Base-by-base conservation (phyloP, 2,329 filamentous ascomycete species). In the Sporothrix pseudoabietina region DNA sequence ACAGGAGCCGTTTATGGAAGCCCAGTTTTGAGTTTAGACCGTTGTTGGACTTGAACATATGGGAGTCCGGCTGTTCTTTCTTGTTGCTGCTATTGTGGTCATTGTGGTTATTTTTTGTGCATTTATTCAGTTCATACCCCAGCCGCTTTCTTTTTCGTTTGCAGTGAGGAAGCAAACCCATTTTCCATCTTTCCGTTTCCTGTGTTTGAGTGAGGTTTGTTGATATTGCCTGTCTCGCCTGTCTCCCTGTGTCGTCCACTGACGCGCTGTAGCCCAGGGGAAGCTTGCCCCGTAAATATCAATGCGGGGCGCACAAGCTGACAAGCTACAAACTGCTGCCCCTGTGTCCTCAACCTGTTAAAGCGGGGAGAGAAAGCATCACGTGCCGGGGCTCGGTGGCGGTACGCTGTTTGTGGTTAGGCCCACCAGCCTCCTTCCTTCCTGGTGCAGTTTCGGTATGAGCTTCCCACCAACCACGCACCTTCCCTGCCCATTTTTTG, bases 381-480 rank as follows among this genome's bases (percentile, higher is more conserved):
- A 71, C 69, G 69, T 71, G 69, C 16, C 19, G 68, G 52, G 26
- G 65, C 8, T 57, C 39, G 39, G 69, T 71, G 52, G 69, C 52
- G 68, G 69, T 9, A 57, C 39, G 54, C 69, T 71, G 54, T 49
- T 71, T 59, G 69, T 30, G 69, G 69, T 22, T 71, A 71, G 69
- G 44, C 52, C 30, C n/a, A 35, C 69, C 69, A 71, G 69, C 69
- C 52, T 71, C 69, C 69, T 47, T 68, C 63, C 63, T 68, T 30
- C 41, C 63, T 41, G 54, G 26, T 26, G 39, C 8, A 55, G 52
- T 22, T 9, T 16, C 32, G 68, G 54, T 49, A n/a, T 22, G 22
- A 57, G 69, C 69, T 71, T 52, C 66, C 41, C 55, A 52, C 69
- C 69, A 71, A 71, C 57, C 69, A 71, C 69, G 55, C 55, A 52